Percentiles rank a stretch among this genome's conserved stretches.
Evolutionary conservation across 106 monocot species (phyloP).

Genomic region (Chionographis japonica): DNA sequence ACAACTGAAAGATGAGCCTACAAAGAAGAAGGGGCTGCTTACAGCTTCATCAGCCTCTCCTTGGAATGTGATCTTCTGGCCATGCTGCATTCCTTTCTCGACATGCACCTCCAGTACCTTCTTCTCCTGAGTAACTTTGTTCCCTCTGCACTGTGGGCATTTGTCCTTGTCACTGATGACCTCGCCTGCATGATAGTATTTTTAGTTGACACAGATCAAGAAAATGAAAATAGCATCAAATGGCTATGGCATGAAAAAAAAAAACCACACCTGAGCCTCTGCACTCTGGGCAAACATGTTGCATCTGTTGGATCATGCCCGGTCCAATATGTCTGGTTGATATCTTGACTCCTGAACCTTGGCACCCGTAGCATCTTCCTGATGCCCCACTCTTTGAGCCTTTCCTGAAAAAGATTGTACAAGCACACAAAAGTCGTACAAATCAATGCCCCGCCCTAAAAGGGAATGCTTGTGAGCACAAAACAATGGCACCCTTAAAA

Average conservation of each 20-base stretch:
- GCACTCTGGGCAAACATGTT: slow-evolving; percentile 69
- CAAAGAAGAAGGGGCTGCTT: slow-evolving; percentile 17
- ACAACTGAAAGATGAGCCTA: neutral
- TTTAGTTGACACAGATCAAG: neutral
- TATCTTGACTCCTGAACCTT: slow-evolving; percentile 45
- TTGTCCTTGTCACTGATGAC: slow-evolving; percentile 74
- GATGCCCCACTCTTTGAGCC: slow-evolving; percentile 64
- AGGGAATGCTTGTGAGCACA: no score
- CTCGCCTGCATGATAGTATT: slow-evolving; percentile 38
- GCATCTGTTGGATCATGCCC: slow-evolving; percentile 87
- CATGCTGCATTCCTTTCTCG: slow-evolving; percentile 90
- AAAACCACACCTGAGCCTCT: slow-evolving; percentile 46
- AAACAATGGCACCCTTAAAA: no score
- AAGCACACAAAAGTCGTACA: neutral
- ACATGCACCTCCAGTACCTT: slow-evolving; percentile 81
- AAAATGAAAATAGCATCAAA: neutral
- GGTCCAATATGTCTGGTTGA: slow-evolving; percentile 63
- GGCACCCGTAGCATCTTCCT: slow-evolving; percentile 47
- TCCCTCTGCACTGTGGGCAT: slow-evolving; percentile 69
- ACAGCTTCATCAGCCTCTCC: slow-evolving; percentile 92
- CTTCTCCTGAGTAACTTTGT: slow-evolving; percentile 70
- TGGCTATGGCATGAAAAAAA: neutral
- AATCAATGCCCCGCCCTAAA: no score
- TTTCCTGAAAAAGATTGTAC: slow-evolving; percentile 31
- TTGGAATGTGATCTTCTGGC: slow-evolving; percentile 76